Evolutionary conservation across 495 filamentous ascomycete genomes (phyloP), one percentile per base, ranked within the genome.

Genomic region (Staphylotrichum tortipilum): DNA sequence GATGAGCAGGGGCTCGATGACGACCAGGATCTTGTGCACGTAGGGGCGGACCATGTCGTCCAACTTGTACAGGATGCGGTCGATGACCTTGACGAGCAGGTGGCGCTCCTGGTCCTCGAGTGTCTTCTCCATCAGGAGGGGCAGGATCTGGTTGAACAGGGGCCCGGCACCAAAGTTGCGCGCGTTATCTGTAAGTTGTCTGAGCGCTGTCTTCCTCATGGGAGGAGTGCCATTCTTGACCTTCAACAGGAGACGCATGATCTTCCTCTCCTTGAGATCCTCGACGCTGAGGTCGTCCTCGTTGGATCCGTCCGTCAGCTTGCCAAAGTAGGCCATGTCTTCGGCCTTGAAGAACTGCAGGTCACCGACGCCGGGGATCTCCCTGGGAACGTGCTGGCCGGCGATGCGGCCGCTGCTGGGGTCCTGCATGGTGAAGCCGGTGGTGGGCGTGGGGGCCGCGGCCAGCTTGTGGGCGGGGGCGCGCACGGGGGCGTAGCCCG

Each of bases 221-320:
- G 94, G 90, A 40, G 94, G 94, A 26, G 94, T 97, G 50, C 94
- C 94, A 65, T 99, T 99, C 79, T 99, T 99, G 72, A 99, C 91
- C 70, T 97, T 99, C 46, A 99, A 73, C 33, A 99, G 74, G 38
- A 99, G 76, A 44, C 94, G 75, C 91, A 97, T 96, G 62, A 99
- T 99, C 69, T 99, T 99, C 37, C 94, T 78, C 69, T 99, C 90
- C 65, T 96, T 97, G 51, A 99, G 71, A 61, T 97, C 92, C 22
- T 99, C 94, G 11, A 97, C 88, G 34, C 79, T 86, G 73, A 99
- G 82, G 30, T 81, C 75, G 55, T 88, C 89, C 63, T 99, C 94
- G 60, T 99, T 88, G n/a, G 82, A 82, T 14, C 86, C 88, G 63
- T 97, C 94, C 37, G 94, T 89, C 18, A 99, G 77, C 74, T 97